Evolutionary conservation across 2,329 filamentous ascomycete genomes (phyloP), one percentile per base, ranked within the genome.

Genomic region (Colletotrichum tropicicola): DNA sequence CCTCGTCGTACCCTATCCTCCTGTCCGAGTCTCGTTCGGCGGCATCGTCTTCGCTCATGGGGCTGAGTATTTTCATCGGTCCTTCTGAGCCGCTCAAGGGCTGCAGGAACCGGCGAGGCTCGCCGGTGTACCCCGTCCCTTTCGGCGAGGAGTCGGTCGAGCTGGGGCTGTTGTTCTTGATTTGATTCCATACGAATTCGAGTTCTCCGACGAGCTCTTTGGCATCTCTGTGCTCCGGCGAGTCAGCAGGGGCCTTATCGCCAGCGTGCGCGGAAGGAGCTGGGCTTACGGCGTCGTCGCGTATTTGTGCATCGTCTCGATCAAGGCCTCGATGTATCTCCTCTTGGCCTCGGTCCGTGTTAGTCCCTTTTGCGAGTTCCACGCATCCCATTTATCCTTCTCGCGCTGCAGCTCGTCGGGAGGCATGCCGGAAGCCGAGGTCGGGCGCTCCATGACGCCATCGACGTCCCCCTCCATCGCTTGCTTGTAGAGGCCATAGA

Each of bases 121-220:
- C 68, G 68, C 73, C 68, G 75, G 47, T 59, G 27, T 58, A 52
- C n/a, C 74, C 76, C 58, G 75, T 77, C 25, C 80, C 79, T 68
- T 84, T 82, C n/a, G 85, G 84, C 2, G 85, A 87, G 10, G 86
- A 84, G 41, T 85, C 76, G 39, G 89, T 80, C 37, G 90, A 89
- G 17, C 87, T 88, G 4, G 91, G 88, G 10, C 88, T 88, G 72
- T 95, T 98, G 70, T 91, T 91, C 78, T 96, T 97, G 71, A 99
- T 95, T 77, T 98, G 96, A 71, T 98, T 94, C 96, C 96, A 99
- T 39, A 99, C 95, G 73, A 98, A 99, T 79, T 99, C 96, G n/a
- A 99, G 87, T 78, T 99, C 96, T 9, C 90, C 86, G 37, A 98
- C 94, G 39, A 99, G 85, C 78, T 97, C 94, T 65, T 91, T 87